Base-by-base conservation (phyloP, 345 rosid species). In the Boechera stricta region DNA sequence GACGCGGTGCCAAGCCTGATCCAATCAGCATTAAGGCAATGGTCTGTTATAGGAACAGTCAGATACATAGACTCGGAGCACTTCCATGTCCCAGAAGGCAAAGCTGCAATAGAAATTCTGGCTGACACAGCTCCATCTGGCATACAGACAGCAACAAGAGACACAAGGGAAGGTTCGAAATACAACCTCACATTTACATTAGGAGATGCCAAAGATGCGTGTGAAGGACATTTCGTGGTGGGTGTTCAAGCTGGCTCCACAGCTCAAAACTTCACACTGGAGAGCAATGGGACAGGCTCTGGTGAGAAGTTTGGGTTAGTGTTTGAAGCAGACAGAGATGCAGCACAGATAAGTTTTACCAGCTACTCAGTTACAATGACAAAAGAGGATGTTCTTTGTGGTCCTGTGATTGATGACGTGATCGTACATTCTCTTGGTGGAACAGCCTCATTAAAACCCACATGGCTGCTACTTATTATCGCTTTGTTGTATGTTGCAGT, bases 391-490 rank as follows among this genome's bases (percentile, higher is more conserved):
- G 58, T 85, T 10, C 72, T 69, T 18, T 84, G 87, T 57, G 89
- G 94, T 12, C 94, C 91, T 7, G 81, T 87, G 64, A 48, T 87
- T n/a, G 94, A 89, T 64, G 82, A 84, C 53, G 87, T 85, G 15
- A 61, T 84, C 1, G 75, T 89, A 57, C 84, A 56, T 57, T 76
- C 82, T 72, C 80, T 84, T n/a, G 38, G 64, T 54, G 53, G 71
- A 36, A 76, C 67, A 69, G 33, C 61, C 66, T 52, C 71, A 7
- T n/a, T 64, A 9, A 75, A 59, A 71, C 72, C 75, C n/a, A 77
- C 75, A 64, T 83, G 79, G 80, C 32, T 62, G 58, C 38, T 81
- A 35, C 63, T 84, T 58, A 13, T 77, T 61, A 71, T 68, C 13
- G 66, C 79, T 66, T 67, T 80, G 51, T 65, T 83, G 57, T 76